phyloP scores from a whole-genome alignment of 257 asterid genomes.

The Solanum tarapatanum region DNA sequence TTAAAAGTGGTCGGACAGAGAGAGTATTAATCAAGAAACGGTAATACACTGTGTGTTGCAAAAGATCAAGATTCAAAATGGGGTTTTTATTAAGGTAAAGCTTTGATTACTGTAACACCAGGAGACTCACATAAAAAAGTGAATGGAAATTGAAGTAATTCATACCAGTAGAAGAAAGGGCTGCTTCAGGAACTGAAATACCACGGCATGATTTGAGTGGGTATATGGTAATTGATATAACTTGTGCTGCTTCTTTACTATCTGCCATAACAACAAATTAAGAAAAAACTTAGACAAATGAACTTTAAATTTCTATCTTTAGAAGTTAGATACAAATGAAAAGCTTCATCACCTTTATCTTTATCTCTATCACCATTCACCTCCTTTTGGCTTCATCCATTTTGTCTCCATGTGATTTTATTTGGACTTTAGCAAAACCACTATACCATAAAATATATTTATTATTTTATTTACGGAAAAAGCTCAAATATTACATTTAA shows the following conservation, averaged over 20 bases:
- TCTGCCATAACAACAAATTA: neutral
- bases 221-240: slow-evolving; percentile 35
- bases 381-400: neutral
- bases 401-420: neutral
- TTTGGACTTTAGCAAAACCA: neutral
- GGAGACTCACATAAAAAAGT: neutral
- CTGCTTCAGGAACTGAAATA: slow-evolving; percentile 40
- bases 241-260: slow-evolving; percentile 10
- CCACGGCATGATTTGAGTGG: slow-evolving; percentile 66
- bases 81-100: neutral
- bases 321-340: neutral
- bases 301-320: neutral
- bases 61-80: neutral
- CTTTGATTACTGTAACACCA: neutral
- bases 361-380: neutral
- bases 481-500: neutral
- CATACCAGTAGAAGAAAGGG: slow-evolving; percentile 40
- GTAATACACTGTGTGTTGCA: neutral
- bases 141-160: neutral
- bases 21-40: neutral
- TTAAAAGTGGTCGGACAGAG: too few species aligned
- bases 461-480: too few species aligned
- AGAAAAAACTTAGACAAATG: neutral
- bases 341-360: neutral
- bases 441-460: too few species aligned